Base-by-base conservation (phyloP, 1,139 yeast species). In the Taphrina pruni region DNA sequence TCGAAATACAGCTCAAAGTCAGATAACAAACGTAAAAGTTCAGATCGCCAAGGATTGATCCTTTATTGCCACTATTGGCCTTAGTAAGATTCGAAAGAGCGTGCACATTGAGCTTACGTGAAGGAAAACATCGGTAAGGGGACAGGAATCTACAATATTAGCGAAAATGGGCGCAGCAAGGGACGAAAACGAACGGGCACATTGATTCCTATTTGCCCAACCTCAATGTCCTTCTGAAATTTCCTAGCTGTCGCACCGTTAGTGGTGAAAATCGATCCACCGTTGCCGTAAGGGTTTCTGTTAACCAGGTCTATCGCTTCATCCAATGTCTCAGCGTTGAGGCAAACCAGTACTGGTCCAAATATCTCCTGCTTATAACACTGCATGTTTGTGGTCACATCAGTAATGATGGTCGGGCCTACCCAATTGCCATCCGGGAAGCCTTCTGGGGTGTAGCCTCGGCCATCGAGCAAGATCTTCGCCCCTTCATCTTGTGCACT, bases 71-170 rank as follows among this genome's bases (percentile, higher is more conserved):
- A 36, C 62, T 58, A 36, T 8, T 11, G 21, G 14, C 14, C 43
- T 39, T 6, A 39, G 43, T 39, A 39, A 14, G 6, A 3, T 35
- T 35, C 26, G 11, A 36, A 5, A 32, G 7, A 1, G 21, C 20
- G 26, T 8, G 21, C 21, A 46, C 2, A 8, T 26, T 51, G 17
- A 26, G 12, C 60, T 56, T 32, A 58, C 55, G 93, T 88, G 81
- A 88, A 88, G 6, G 91, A 87, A 78, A 88, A 88, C 90, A 88
- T 87, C 72, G 94, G 93, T 76, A 88, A 81, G 70, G 93, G 93
- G 26, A 88, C 94, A n/a, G 93, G 94, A 73, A 88, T 88, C 62
- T 58, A 45, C 2, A 2, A n/a, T 50, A 21, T 50, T n/a, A 50
- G 51, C 36, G 36, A 17, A 11, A 6, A 5, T 35, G n/a, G 35